A percentile compares a stretch with the other conserved stretches of the same genome.
Conservation (phyloP, 2,329 filamentous ascomycete species). For the Sordariomycetes sp. region DNA sequence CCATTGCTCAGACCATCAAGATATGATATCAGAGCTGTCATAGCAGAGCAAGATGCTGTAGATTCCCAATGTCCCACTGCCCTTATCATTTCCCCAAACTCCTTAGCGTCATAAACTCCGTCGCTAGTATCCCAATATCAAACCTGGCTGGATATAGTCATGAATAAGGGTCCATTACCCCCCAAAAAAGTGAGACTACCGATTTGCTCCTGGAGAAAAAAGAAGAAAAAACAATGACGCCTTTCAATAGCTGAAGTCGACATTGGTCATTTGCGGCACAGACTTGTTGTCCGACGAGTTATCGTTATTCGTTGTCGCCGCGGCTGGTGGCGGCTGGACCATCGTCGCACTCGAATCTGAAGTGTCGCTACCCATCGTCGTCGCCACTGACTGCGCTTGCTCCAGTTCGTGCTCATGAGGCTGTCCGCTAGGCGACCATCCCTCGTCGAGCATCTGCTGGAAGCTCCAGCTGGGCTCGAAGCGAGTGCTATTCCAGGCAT, state of each 20-base stretch:
- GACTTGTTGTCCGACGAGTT: constrained; percentile 23
- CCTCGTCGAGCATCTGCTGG: constrained; percentile 53
- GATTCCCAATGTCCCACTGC: neutral
- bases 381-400: constrained; percentile 30
- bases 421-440: constrained; percentile 45
- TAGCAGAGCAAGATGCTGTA: neutral
- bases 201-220: constrained; percentile 7
- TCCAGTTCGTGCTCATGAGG: constrained; percentile 39
- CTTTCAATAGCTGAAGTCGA: constrained; percentile 51
- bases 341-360: constrained; percentile 22
- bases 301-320: constrained; percentile 11
- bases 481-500: constrained; percentile 58
- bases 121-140: constrained; percentile 15
- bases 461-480: constrained; percentile 64
- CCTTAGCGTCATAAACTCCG: constrained; percentile 20
- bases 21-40: neutral
- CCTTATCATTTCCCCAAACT: constrained; percentile 9
- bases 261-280: constrained; percentile 43
- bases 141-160: constrained; percentile 3
- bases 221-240: constrained; percentile 6
- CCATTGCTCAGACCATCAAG: neutral
- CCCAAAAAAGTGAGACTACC: constrained; percentile 8
- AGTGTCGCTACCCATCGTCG: constrained; percentile 26
- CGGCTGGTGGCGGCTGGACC: constrained; percentile 1
- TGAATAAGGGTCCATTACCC: neutral